These are phyloP conservation scores for Nakataea oryzae DNA, from an alignment of 2,329 filamentous ascomycete species.

Conservation along the genomic window DNA sequence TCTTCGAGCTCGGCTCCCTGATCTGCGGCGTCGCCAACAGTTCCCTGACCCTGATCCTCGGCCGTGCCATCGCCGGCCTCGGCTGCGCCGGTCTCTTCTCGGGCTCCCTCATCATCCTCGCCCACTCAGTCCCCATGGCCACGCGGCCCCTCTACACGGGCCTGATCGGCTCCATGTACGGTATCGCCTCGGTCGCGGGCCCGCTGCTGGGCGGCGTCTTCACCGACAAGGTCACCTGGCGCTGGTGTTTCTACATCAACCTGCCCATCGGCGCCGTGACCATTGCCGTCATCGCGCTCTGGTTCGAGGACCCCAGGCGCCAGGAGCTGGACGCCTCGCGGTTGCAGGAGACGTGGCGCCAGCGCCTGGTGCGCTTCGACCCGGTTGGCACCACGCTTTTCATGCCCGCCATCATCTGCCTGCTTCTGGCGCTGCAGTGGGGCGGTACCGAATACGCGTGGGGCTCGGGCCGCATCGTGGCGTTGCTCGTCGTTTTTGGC, in stretches of 20 bases:
- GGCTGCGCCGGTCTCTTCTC: constrained; percentile 28
- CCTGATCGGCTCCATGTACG: constrained; percentile 28
- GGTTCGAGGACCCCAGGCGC: constrained; percentile 9
- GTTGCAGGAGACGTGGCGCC: constrained; percentile 10
- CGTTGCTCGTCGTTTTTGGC: constrained; percentile 18
- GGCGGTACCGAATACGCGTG: constrained; percentile 22
- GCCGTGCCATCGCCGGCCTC: constrained; percentile 13
- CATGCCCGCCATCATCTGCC: constrained; percentile 23
- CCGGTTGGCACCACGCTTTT: constrained; percentile 10
- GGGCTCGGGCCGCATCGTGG: constrained; percentile 19
- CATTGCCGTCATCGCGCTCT: constrained; percentile 10
- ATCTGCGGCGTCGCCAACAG: constrained; percentile 17
- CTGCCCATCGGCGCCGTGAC: constrained; percentile 19
- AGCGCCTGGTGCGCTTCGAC: constrained; percentile 26
- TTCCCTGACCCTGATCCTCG: constrained; percentile 13
- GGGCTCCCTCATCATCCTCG: constrained; percentile 23
- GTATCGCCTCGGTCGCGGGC: constrained; percentile 21
- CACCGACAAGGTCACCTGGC: constrained; percentile 17
- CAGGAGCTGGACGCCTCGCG: neutral
- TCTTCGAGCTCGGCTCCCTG: constrained; percentile 26
- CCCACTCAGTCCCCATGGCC: constrained; percentile 10
- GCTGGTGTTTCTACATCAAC: constrained; percentile 22
- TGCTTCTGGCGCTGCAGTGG: constrained; percentile 34
- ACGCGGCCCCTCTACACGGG: constrained; percentile 15
- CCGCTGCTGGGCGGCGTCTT: constrained; percentile 15